Percentiles rank a stretch among this genome's conserved stretches.
These are phyloP conservation scores for Geopyxis carbonaria DNA, from an alignment of 495 filamentous ascomycete genomes.

Conservation along the genomic window DNA sequence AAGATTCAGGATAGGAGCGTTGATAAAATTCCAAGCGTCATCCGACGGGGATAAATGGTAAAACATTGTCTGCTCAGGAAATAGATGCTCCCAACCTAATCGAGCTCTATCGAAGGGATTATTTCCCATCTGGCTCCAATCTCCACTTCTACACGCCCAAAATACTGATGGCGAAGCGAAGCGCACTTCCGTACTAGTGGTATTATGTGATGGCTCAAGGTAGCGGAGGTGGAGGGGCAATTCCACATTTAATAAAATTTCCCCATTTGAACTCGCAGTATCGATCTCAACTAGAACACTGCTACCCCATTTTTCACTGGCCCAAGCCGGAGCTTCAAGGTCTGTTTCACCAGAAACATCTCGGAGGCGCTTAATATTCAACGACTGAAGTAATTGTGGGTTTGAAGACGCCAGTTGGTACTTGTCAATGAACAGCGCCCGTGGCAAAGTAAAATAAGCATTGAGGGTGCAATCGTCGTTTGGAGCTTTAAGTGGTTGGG, in stretches of 20 bases:
- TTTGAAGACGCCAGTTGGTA: slow-evolving; percentile 58
- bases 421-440: slow-evolving; percentile 65
- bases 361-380: slow-evolving; percentile 52
- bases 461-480: slow-evolving; percentile 47
- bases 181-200: slow-evolving; percentile 36
- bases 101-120: slow-evolving; percentile 76
- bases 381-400: slow-evolving; percentile 51
- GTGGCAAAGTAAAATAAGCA: slow-evolving; percentile 76
- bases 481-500: slow-evolving; percentile 24
- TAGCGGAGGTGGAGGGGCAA: slow-evolving; percentile 85
- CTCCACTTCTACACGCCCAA: slow-evolving; percentile 73
- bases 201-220: slow-evolving; percentile 39
- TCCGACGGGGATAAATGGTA: slow-evolving; percentile 57
- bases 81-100: slow-evolving; percentile 75
- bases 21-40: slow-evolving; percentile 4
- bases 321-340: slow-evolving; percentile 83
- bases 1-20: slow-evolving; percentile 60
- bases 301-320: slow-evolving; percentile 60
- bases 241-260: slow-evolving; percentile 31
- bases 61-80: slow-evolving; percentile 65
- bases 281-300: slow-evolving; percentile 56
- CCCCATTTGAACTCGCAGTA: slow-evolving; percentile 7
- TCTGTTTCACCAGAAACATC: slow-evolving; percentile 65
- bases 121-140: slow-evolving; percentile 51
- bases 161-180: slow-evolving; percentile 61